These are phyloP conservation scores for Colletotrichum lentis DNA, from an alignment of 2,329 filamentous ascomycete genomes.

Conservation along the genomic window DNA sequence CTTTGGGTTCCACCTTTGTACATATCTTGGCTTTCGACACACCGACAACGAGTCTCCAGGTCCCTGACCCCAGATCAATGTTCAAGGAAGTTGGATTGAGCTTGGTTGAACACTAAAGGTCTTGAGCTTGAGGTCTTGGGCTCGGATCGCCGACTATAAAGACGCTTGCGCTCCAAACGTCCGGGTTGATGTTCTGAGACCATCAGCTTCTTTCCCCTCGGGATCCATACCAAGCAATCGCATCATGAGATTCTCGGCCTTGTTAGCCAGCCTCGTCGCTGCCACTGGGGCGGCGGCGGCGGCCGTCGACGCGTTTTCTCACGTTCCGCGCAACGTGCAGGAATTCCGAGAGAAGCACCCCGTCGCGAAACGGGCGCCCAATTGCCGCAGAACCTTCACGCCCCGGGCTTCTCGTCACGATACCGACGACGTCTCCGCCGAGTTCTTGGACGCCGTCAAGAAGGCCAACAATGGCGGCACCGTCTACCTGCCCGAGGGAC, in stretches of 20 bases:
- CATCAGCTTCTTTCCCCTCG: neutral
- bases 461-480: conserved; percentile 67
- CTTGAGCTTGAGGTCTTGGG: neutral
- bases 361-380: conserved; percentile 42
- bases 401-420: conserved; percentile 63
- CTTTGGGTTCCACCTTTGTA: neutral
- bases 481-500: conserved; percentile 60
- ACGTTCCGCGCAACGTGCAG: conserved; percentile 47
- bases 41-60: too few species aligned
- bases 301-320: conserved; percentile 40
- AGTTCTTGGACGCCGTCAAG: conserved; percentile 62
- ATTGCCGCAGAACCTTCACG: conserved; percentile 49
- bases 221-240: neutral
- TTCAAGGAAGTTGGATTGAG: neutral
- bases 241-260: conserved; percentile 39
- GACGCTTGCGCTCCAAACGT: neutral
- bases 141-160: neutral
- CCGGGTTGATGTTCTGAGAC: neutral
- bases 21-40: neutral
- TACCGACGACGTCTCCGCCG: conserved; percentile 63
- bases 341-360: conserved; percentile 53
- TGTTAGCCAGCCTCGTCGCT: conserved; percentile 29
- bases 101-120: too few species aligned
- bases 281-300: conserved; percentile 40
- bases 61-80: neutral